A percentile compares a stretch with the other conserved stretches of the same genome.
phyloP scores from a whole-genome alignment of 1,284 basidiomycete genomes.

The Microbotryomycetes sp. region DNA sequence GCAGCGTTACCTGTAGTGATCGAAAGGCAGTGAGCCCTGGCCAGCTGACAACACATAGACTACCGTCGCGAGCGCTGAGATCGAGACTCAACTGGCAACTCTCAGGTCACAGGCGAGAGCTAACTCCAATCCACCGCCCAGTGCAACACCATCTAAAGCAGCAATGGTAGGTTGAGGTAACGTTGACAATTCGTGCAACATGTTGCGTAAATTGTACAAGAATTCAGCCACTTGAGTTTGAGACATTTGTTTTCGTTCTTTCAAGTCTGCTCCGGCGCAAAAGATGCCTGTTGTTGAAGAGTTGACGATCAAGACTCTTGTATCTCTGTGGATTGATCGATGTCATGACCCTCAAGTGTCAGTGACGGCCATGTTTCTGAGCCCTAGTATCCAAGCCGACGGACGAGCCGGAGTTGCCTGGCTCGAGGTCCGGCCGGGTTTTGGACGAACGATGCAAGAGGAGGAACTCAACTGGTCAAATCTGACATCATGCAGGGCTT shows the following conservation, averaged over 20 bases:
- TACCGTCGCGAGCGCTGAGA: too few relatives aligned
- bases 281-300: conserved; percentile 70
- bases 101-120: conserved; percentile 81
- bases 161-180: conserved; percentile 83
- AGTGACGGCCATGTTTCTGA: too few relatives aligned
- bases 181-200: conserved; percentile 66
- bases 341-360: too few relatives aligned
- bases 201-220: conserved; percentile 65
- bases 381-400: too few relatives aligned
- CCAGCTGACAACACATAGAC: too few relatives aligned
- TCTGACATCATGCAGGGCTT: conserved; percentile 53
- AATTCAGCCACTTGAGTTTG: conserved; percentile 67
- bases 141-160: conserved; percentile 84
- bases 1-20: conserved; percentile 52
- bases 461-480: conserved; percentile 44
- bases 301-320: conserved; percentile 70
- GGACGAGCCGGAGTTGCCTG: background rate
- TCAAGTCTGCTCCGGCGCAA: conserved; percentile 87
- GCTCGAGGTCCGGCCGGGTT: background rate
- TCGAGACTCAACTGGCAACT: conserved; percentile 68
- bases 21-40: background rate
- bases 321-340: conserved; percentile 44
- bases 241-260: conserved; percentile 75
- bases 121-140: conserved; percentile 85
- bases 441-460: background rate